phyloP scores from a whole-genome alignment of 176 grass and related monocot species.

The Aegilops longissima region DNA sequence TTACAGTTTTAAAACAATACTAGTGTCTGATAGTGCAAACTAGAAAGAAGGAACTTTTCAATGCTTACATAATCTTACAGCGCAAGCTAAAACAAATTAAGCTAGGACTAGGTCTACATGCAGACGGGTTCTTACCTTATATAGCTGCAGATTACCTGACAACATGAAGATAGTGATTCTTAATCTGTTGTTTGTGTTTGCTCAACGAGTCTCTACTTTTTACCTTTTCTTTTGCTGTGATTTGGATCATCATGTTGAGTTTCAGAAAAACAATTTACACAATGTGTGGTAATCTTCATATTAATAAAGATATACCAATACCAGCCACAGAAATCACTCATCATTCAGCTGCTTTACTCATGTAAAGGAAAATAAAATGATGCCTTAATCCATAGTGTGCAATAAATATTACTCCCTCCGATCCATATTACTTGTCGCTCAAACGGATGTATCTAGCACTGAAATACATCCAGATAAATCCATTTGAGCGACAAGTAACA shows the following conservation, averaged over 20 bases:
- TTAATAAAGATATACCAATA: not conserved
- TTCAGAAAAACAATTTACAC: not conserved
- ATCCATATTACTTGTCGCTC: no score
- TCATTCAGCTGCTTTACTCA: constrained; percentile 10
- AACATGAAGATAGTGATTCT: not conserved
- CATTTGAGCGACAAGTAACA: no score
- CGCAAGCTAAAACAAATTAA: not conserved
- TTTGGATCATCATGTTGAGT: not conserved
- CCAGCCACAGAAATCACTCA: not conserved
- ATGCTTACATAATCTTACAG: not conserved
- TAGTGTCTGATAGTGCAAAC: not conserved
- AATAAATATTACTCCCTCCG: not conserved
- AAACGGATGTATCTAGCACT: no score
- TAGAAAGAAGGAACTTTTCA: not conserved
- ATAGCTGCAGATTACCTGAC: not conserved
- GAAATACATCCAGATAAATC: no score
- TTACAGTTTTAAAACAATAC: not conserved
- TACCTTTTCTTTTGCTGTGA: not conserved
- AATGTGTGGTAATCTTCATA: not conserved
- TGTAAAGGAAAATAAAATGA: not conserved
- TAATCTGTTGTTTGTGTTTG: constrained; percentile 12
- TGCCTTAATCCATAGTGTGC: not conserved
- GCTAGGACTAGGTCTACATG: not conserved
- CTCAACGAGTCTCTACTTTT: not conserved
- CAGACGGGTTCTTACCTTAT: not conserved